A percentile compares a stretch with the other conserved stretches of the same genome.
Evolutionary conservation across 164 flowering plant genomes (phyloP).

Genomic region (Kingdonia uniflora): DNA sequence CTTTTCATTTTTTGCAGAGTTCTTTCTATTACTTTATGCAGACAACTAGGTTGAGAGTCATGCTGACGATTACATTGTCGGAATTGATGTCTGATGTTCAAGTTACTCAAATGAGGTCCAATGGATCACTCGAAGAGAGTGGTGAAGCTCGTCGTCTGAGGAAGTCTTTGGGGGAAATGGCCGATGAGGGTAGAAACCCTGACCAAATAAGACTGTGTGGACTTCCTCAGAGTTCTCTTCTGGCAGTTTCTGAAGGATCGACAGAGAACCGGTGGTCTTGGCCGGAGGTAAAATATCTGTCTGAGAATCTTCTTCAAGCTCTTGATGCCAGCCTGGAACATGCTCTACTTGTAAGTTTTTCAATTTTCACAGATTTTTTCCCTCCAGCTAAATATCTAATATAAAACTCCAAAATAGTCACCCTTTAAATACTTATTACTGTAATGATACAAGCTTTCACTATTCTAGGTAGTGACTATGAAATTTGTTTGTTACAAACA

Average conservation of each 20-base stretch:
- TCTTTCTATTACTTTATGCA: slow-evolving; percentile 79
- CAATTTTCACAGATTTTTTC: background rate
- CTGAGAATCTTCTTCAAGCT: slow-evolving; percentile 71
- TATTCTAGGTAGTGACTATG: no score
- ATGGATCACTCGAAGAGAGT: slow-evolving; percentile 93
- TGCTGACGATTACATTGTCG: slow-evolving; percentile 92
- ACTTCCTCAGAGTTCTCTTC: slow-evolving; percentile 54
- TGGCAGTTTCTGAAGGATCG: slow-evolving; percentile 40
- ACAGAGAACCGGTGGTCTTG: slow-evolving; percentile 80
- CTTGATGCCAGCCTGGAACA: slow-evolving; percentile 97
- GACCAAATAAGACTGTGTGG: slow-evolving; percentile 55
- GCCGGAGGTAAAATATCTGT: slow-evolving; percentile 74
- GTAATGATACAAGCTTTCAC: no score
- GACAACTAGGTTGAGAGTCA: slow-evolving; percentile 83
- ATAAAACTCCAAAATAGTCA: no score
- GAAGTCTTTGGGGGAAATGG: slow-evolving; percentile 80
- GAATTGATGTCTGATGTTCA: slow-evolving; percentile 98
- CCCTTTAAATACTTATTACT: no score
- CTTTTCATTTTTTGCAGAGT: slow-evolving; percentile 48
- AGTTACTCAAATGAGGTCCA: slow-evolving; percentile 91
- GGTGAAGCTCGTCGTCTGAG: slow-evolving; percentile 87
- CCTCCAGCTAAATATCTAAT: background rate
- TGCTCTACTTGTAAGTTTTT: slow-evolving; percentile 68
- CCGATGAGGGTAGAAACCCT: slow-evolving; percentile 57
- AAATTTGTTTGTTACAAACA: no score